Evolutionary conservation across 208 protist genomes (phyloP).

Genomic region (Wallacemonas sp.): DNA sequence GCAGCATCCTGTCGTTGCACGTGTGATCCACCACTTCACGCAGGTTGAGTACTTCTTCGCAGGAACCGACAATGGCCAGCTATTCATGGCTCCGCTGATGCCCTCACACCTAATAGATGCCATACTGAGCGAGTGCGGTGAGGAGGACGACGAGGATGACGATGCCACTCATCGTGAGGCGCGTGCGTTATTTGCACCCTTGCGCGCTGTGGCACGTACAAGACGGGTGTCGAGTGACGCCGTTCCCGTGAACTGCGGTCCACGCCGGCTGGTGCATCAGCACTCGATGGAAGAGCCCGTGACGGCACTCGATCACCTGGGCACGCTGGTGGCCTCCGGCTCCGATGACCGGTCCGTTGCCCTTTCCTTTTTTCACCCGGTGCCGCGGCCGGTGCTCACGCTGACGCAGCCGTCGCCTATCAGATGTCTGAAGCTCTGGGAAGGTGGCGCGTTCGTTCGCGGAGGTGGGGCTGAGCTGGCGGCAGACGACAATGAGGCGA

Average conservation of each 20-base stretch:
- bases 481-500: too few species aligned
- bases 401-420: constrained; percentile 47
- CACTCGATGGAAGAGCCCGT: constrained; percentile 57
- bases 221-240: background rate
- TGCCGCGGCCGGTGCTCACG: constrained; percentile 24
- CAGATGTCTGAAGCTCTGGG: constrained; percentile 63
- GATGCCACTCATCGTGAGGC: too few species aligned
- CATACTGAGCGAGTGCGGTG: too few species aligned
- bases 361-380: constrained; percentile 67
- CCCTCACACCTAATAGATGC: constrained; percentile 35
- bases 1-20: too few species aligned
- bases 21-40: constrained; percentile 17
- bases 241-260: constrained; percentile 38
- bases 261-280: constrained; percentile 52
- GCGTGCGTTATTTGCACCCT: background rate
- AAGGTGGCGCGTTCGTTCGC: constrained; percentile 40
- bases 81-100: constrained; percentile 59
- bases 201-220: background rate
- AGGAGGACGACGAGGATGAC: too few species aligned
- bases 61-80: constrained; percentile 60
- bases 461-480: background rate
- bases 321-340: constrained; percentile 49
- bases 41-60: constrained; percentile 84
- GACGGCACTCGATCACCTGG: constrained; percentile 36
- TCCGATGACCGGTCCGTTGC: constrained; percentile 37